Evolutionary conservation across 768 basidiomycete species (phyloP), one percentile per base, ranked within the genome.

Genomic region (Hericium rajendrae): DNA sequence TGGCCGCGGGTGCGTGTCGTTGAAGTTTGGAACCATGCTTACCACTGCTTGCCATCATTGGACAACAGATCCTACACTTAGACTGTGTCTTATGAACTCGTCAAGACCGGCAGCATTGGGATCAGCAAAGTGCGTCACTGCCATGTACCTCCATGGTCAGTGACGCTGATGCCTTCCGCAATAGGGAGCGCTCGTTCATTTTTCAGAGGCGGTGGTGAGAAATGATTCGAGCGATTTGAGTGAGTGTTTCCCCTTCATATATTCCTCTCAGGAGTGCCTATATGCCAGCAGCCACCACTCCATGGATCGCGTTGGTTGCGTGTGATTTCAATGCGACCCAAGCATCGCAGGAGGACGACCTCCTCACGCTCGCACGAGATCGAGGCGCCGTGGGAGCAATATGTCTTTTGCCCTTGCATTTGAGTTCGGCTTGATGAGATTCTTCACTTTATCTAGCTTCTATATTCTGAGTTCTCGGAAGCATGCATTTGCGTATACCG

Each of bases 221-320:
- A 72, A 70, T 54, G 73, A 76, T 11, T 72, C 70, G 26, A 74
- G 76, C 57, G 67, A 71, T 32, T 78, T 75, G 46, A 79, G 82
- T 72, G 71, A 62, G 82, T 65, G 6, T 38, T 57, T 9, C 1
- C 10, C n/a, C n/a, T 37, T 51, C 48, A n/a, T n/a, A 18, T 12
- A 15, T 13, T n/a, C 16, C 9, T 51, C 41, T 20, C 49, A 37
- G 22, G 4, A 11, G 49, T 6, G 43, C 43, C 11, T 16, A 22
- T 49, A 24, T n/a, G n/a, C 50, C 56, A 39, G 28, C 62, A 80
- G 86, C 88, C 3, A 75, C 72, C 4, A 90, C 92, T 0, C 91
- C 93, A 3, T 97, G 93, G 92, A 88, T 97, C 64, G 94, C 94
- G 11, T 77, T 94, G 61, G 80, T 97, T 51, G 79, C 83, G 3